A percentile compares a stretch with the other conserved stretches of the same genome.
Evolutionary conservation across 2,329 filamentous ascomycete species (phyloP).

Genomic region (Fusarium agapanthi): DNA sequence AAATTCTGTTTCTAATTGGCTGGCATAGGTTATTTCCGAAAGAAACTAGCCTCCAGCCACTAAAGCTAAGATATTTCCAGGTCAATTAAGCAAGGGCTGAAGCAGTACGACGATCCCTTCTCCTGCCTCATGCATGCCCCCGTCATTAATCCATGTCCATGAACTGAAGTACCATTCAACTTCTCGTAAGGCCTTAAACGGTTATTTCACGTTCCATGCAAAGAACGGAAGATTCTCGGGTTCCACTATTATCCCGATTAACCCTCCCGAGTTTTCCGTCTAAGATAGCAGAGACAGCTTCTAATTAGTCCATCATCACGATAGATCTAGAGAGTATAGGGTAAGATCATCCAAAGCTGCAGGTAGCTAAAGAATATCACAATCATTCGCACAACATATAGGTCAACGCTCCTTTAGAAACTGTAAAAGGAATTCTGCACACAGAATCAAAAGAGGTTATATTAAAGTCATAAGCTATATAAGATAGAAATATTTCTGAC

Average conservation of each 20-base stretch:
- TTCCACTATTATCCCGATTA: not conserved
- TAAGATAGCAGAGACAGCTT: not conserved
- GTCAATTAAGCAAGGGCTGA: not conserved
- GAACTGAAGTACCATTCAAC: not conserved
- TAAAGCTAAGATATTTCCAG: not conserved
- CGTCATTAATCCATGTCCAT: not conserved
- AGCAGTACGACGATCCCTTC: not conserved
- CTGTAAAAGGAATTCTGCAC: fast-evolving
- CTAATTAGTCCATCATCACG: fast-evolving
- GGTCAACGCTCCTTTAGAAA: fast-evolving
- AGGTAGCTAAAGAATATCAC: not conserved
- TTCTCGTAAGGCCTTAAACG: not conserved
- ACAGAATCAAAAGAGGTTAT: not conserved
- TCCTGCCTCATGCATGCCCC: not conserved
- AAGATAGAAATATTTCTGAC: fast-evolving
- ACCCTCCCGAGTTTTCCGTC: not conserved
- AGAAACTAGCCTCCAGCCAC: no score
- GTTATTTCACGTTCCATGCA: not conserved
- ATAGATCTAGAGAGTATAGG: not conserved
- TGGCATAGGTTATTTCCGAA: no score
- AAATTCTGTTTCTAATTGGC: not conserved
- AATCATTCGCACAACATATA: not conserved
- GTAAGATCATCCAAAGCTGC: not conserved
- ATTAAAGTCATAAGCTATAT: fast-evolving
- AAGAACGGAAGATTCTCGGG: not conserved